A percentile compares a stretch with the other conserved stretches of the same genome.
Conservation (phyloP, 495 filamentous ascomycete genomes). For the Clohesyomyces aquaticus region DNA sequence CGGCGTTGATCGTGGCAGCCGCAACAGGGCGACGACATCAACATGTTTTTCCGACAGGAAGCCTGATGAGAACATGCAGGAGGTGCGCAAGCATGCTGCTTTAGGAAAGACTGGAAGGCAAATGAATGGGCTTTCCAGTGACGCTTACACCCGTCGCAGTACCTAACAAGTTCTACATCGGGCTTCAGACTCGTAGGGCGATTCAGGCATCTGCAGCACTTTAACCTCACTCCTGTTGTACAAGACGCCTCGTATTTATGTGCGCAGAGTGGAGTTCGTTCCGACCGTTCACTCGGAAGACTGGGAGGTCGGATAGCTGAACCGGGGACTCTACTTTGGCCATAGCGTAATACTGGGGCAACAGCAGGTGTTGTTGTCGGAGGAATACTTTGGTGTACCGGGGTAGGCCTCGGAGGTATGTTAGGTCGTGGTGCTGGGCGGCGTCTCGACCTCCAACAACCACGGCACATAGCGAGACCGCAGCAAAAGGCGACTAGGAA, state of each 20-base stretch:
- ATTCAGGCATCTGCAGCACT: background rate
- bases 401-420: too few species aligned
- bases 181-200: background rate
- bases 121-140: background rate
- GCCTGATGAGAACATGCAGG: too few species aligned
- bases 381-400: too few species aligned
- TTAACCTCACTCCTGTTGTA: background rate
- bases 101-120: too few species aligned
- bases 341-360: too few species aligned
- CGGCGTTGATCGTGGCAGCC: background rate
- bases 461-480: background rate
- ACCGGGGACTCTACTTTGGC: too few species aligned
- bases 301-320: too few species aligned
- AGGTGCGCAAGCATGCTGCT: too few species aligned
- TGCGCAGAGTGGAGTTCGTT: background rate
- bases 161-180: background rate
- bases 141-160: background rate
- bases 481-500: background rate
- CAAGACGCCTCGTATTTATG: background rate
- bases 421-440: too few species aligned
- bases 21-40: background rate
- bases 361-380: too few species aligned
- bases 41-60: too few species aligned
- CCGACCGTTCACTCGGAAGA: background rate
- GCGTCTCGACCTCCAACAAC: background rate